phyloP scores from a whole-genome alignment of 768 basidiomycete genomes.

The Mycena capillaripes region DNA sequence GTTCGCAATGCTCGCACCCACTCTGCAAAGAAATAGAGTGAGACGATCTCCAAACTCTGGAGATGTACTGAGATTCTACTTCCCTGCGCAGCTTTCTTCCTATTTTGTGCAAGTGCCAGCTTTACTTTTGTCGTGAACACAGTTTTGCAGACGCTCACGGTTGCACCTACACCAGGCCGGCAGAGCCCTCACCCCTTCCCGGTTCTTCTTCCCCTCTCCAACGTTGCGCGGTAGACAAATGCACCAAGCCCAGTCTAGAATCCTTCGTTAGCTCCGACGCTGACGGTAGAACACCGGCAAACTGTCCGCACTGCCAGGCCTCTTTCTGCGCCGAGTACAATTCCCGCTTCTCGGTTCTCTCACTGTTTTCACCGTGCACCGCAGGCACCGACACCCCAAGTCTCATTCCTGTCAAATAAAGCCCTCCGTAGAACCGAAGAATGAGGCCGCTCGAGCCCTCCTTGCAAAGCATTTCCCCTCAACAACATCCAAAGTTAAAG shows the following conservation, averaged over 20 bases:
- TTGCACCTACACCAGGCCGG: constrained; percentile 73
- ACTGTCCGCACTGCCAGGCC: constrained; percentile 66
- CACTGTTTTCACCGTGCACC: constrained; percentile 25
- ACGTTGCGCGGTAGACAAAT: constrained; percentile 66
- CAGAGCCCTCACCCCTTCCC: constrained; percentile 9
- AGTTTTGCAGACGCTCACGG: constrained; percentile 70
- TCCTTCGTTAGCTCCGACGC: constrained; percentile 48
- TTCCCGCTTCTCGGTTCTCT: constrained; percentile 23
- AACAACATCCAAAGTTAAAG: constrained; percentile 36
- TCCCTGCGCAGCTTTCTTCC: constrained; percentile 74
- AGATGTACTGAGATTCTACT: not conserved
- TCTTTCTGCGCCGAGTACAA: constrained; percentile 76
- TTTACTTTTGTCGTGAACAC: constrained; percentile 76
- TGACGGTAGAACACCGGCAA: constrained; percentile 47
- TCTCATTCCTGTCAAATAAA: constrained; percentile 67
- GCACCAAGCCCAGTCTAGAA: constrained; percentile 69
- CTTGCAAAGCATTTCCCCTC: constrained; percentile 66
- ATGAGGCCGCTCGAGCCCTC: constrained; percentile 64
- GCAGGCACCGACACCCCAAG: constrained; percentile 76
- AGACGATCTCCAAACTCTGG: not conserved
- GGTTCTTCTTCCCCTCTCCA: constrained; percentile 45
- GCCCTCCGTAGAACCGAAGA: constrained; percentile 47
- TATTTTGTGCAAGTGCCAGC: constrained; percentile 74
- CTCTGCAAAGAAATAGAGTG: constrained; percentile 65
- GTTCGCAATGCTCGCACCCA: constrained; percentile 72